Base-by-base conservation (phyloP, 1,284 basidiomycete species). In the Stereum hirsutum region DNA sequence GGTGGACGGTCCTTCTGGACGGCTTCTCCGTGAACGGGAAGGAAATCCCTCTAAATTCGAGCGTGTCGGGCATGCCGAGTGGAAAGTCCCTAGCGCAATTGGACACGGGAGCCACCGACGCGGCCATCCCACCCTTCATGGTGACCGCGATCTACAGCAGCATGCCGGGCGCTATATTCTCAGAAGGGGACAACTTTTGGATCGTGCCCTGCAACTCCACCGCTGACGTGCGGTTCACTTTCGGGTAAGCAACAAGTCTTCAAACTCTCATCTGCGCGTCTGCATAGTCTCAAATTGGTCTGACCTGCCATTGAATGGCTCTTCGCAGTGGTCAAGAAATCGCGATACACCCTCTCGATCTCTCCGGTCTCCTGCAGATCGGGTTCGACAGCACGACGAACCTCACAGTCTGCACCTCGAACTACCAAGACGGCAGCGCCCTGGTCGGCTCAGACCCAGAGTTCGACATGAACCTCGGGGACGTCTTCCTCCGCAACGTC, bases 401-500 rank as follows among this genome's bases (percentile, higher is more conserved):
- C 26, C n/a, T n/a, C n/a, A 53, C 52, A 32, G 45, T 54, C 37
- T 58, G 57, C 45, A 44, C 46, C 21, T 54, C 54, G 45, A 48
- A 51, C 4, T 58, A 51, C 51, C 48, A 45, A 23, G 50, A 57
- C n/a, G n/a, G n/a, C 41, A 51, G 45, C 17, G 49, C 48, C 38
- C 42, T n/a, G 40, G n/a, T n/a, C n/a, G n/a, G n/a, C n/a, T n/a
- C n/a, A n/a, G 6, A 44, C 38, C 17, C 19, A 41, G 52, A 54
- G 25, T 58, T 60, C 34, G 61, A 62, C 47, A 48, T 58, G 33
- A 52, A 70, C 43, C 54, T 71, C 14, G 69, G 69, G 38, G 62
- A 63, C 41, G 54, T 57, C 14, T 64, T 64, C 56, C 54, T 63
- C 17, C 59, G 67, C 50, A 69, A 66, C 48, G 59, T 57, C 47